A percentile compares a stretch with the other conserved stretches of the same genome.
These are phyloP conservation scores for Anethum foeniculum DNA, from an alignment of 140 eudicot genomes.

Conservation along the genomic window DNA sequence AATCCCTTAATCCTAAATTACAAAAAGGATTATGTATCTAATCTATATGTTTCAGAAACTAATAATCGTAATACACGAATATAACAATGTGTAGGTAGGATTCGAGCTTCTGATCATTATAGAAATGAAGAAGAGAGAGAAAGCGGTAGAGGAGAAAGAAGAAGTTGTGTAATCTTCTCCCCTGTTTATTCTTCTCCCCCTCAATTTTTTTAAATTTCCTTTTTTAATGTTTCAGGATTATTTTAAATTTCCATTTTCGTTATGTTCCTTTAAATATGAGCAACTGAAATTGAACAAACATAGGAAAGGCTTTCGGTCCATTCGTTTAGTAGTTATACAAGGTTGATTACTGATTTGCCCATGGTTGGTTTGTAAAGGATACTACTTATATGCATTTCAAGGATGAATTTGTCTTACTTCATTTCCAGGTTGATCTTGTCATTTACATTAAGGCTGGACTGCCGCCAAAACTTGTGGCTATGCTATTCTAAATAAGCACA, in stretches of 20 bases:
- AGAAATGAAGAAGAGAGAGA: slow-evolving; percentile 2
- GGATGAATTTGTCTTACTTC: no score
- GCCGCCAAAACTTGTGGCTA: no score
- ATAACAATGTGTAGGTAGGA: background rate
- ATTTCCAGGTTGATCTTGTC: no score
- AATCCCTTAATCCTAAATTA: background rate
- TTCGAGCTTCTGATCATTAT: background rate
- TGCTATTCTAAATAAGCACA: no score
- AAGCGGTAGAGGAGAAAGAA: background rate
- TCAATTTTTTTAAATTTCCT: background rate
- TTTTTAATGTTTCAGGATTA: slow-evolving; percentile 1
- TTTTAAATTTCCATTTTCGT: background rate
- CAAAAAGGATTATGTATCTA: background rate
- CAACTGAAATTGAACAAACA: background rate
- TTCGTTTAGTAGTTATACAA: background rate
- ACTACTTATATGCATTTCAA: background rate
- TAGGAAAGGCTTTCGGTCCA: background rate
- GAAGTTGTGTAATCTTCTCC: slow-evolving; percentile 24
- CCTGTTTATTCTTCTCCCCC: background rate
- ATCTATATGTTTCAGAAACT: background rate
- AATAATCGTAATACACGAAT: background rate
- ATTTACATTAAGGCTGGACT: no score
- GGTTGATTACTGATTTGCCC: background rate
- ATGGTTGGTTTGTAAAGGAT: background rate
- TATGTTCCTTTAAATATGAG: background rate